A percentile compares a stretch with the other conserved stretches of the same genome.
These are phyloP conservation scores for Fusarium neocosmosporiellum DNA, from an alignment of 2,329 filamentous ascomycete species.

Conservation along the genomic window DNA sequence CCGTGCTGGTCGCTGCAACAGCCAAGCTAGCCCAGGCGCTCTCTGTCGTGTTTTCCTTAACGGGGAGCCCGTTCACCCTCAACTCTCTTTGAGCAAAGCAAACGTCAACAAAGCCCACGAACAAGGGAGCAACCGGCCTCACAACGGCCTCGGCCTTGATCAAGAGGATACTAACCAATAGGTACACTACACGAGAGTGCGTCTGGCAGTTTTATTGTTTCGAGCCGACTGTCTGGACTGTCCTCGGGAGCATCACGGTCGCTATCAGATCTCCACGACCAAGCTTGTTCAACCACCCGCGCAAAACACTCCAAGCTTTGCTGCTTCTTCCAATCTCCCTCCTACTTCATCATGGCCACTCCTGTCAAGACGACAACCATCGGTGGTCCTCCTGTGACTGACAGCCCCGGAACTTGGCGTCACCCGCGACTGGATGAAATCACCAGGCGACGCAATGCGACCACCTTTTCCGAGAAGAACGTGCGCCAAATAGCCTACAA, in stretches of 20 bases:
- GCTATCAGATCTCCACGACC: slow-evolving; percentile 7
- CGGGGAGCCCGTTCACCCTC: slow-evolving; percentile 28
- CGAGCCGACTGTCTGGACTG: not conserved
- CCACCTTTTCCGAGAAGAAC: slow-evolving; percentile 83
- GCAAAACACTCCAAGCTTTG: not conserved
- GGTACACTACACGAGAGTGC: slow-evolving; percentile 2
- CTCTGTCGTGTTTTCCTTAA: slow-evolving; percentile 39
- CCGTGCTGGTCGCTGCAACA: slow-evolving; percentile 39
- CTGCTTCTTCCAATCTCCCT: not conserved
- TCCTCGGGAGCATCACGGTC: not conserved
- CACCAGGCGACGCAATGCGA: slow-evolving; percentile 79
- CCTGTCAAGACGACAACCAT: slow-evolving; percentile 53
- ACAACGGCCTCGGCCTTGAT: slow-evolving; percentile 47
- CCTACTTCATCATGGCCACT: slow-evolving; percentile 44
- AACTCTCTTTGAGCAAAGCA: slow-evolving; percentile 28
- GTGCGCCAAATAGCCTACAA: slow-evolving; percentile 78
- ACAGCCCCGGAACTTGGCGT: slow-evolving; percentile 84
- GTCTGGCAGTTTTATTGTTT: not conserved
- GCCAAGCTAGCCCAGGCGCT: slow-evolving; percentile 26
- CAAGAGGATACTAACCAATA: slow-evolving; percentile 47
- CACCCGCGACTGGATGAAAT: slow-evolving; percentile 93
- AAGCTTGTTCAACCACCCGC: slow-evolving; percentile 8
- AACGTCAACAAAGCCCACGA: slow-evolving; percentile 49
- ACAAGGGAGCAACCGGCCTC: slow-evolving; percentile 45
- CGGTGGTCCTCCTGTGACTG: slow-evolving; percentile 54